phyloP scores from a whole-genome alignment of 2,329 filamentous ascomycete genomes.

The Elsinoe arachidis region DNA sequence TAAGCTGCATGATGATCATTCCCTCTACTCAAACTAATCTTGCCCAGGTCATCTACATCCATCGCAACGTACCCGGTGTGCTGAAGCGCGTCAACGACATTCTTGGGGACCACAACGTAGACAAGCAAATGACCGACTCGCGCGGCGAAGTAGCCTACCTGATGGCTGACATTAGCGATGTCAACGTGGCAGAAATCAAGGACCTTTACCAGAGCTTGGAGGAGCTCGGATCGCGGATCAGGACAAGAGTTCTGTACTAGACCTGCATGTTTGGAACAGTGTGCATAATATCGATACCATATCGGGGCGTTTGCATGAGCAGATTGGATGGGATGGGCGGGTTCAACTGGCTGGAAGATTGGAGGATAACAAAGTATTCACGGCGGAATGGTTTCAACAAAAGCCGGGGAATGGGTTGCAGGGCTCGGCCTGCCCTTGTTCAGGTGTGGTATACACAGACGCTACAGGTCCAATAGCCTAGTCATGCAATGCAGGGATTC shows the following conservation, averaged over 20 bases:
- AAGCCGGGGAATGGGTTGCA: background rate
- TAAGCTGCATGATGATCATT: constrained; percentile 1
- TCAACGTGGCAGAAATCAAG: constrained; percentile 72
- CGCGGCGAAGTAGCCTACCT: constrained; percentile 90
- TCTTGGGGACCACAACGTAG: constrained; percentile 89
- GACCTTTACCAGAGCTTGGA: constrained; percentile 78
- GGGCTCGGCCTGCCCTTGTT: too few species aligned
- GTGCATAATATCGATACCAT: background rate
- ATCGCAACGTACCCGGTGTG: constrained; percentile 93
- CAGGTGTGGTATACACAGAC: background rate
- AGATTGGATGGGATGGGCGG: background rate
- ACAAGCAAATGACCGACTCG: constrained; percentile 97
- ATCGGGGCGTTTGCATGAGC: background rate
- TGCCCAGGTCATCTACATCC: constrained; percentile 69
- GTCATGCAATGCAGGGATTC: background rate
- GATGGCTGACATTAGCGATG: constrained; percentile 93
- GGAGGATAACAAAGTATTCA: background rate
- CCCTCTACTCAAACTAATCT: constrained; percentile 30
- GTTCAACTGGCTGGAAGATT: background rate
- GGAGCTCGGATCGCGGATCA: constrained; percentile 46
- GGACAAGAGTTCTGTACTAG: constrained; percentile 42
- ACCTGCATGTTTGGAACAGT: background rate
- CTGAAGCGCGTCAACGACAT: constrained; percentile 92
- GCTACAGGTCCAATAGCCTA: background rate
- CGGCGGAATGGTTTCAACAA: background rate